Conservation (phyloP, 345 rosid genomes). For the Gossypium herbaceum region DNA sequence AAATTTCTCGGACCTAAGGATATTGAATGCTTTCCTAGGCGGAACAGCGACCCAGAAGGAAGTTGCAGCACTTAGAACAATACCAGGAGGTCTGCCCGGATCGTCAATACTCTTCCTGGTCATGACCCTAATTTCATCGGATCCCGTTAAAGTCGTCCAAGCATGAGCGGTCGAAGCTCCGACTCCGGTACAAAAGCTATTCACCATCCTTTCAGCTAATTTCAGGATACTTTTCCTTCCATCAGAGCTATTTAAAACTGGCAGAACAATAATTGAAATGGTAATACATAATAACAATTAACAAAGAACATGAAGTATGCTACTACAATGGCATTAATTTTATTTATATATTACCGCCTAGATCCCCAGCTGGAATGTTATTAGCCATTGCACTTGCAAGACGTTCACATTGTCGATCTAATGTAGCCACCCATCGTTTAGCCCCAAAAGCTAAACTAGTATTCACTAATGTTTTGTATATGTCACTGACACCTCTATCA, state of each 20-base stretch:
- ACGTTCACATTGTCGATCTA: constrained; percentile 88
- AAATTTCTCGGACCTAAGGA: constrained; percentile 79
- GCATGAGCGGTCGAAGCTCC: constrained; percentile 91
- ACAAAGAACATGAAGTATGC: no score
- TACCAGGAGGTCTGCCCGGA: constrained; percentile 95
- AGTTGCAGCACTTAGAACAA: constrained; percentile 90
- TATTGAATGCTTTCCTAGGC: constrained; percentile 67
- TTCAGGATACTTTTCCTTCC: constrained; percentile 96
- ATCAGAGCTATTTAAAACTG: constrained; percentile 74
- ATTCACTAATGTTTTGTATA: constrained; percentile 56
- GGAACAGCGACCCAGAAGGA: constrained; percentile 90
- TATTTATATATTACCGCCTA: constrained; percentile 37
- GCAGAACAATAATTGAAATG: not conserved
- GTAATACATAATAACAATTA: not conserved
- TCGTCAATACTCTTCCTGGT: constrained; percentile 92
- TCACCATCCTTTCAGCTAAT: constrained; percentile 92
- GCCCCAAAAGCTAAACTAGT: constrained; percentile 85
- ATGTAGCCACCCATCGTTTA: constrained; percentile 82
- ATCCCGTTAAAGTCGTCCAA: constrained; percentile 79
- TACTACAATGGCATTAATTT: no score
- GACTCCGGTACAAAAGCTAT: constrained; percentile 83
- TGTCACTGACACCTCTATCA: constrained; percentile 62
- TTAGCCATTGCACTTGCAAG: constrained; percentile 83
- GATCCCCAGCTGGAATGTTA: constrained; percentile 75
- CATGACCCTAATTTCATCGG: constrained; percentile 91